A percentile compares a stretch with the other conserved stretches of the same genome.
phyloP scores from a whole-genome alignment of 345 rosid species.

The Populus alba region DNA sequence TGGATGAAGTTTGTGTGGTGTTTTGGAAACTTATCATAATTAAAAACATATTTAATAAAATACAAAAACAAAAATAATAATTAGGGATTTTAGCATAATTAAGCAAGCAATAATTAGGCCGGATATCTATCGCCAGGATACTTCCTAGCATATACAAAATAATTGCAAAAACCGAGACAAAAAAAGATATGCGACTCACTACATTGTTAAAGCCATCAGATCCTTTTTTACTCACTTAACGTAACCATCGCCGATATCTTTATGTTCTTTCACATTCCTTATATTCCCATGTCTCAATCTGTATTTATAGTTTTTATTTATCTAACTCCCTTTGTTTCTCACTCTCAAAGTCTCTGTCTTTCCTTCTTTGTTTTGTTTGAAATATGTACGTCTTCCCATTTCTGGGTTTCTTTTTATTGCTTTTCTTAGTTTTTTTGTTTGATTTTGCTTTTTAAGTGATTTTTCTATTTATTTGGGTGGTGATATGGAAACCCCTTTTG shows the following conservation, averaged over 20 bases:
- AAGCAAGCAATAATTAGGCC: too few relatives aligned
- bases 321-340: background rate
- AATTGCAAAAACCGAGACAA: too few relatives aligned
- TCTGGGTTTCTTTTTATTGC: background rate
- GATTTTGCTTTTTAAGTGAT: background rate
- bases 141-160: too few relatives aligned
- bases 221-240: background rate
- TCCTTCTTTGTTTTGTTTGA: background rate
- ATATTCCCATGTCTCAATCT: background rate
- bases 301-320: background rate
- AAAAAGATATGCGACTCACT: too few relatives aligned
- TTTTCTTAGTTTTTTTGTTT: background rate
- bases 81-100: too few relatives aligned
- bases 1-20: background rate
- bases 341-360: background rate
- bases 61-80: too few relatives aligned
- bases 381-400: background rate
- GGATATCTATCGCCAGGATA: too few relatives aligned
- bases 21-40: too few relatives aligned
- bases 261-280: slow-evolving; percentile 14
- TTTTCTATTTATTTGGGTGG: background rate
- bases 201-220: background rate
- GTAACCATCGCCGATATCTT: slow-evolving; percentile 1
- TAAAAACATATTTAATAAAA: too few relatives aligned
- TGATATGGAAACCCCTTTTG: background rate